phyloP scores from a whole-genome alignment of 2,329 filamentous ascomycete species.

The Corniculantispora saksenae region DNA sequence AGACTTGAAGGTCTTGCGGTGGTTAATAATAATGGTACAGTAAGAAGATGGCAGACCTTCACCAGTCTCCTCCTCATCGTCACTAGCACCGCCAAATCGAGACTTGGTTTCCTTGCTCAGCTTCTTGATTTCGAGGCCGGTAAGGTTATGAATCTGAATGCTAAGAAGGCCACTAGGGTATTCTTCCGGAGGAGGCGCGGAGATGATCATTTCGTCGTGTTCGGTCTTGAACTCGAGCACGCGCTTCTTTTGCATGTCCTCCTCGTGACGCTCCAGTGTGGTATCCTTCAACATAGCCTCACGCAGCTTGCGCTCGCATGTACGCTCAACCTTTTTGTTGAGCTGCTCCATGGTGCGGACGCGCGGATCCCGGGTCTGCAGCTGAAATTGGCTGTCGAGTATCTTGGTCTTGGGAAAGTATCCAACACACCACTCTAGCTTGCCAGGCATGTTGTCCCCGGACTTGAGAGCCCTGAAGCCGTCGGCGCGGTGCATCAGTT shows the following conservation, averaged over 20 bases:
- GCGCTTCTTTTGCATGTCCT: conserved; percentile 68
- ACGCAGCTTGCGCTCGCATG: conserved; percentile 63
- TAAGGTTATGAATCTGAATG: conserved; percentile 73
- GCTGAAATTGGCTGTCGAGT: conserved; percentile 59
- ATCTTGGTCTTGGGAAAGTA: conserved; percentile 70
- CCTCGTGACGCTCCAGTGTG: conserved; percentile 52
- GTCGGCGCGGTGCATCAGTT: conserved; percentile 64
- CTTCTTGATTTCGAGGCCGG: conserved; percentile 62
- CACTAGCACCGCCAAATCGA: conserved; percentile 47
- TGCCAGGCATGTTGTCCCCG: conserved; percentile 68
- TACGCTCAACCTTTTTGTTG: conserved; percentile 54
- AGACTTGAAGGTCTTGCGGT: conserved; percentile 68
- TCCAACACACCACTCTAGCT: conserved; percentile 68
- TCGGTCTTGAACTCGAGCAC: conserved; percentile 63
- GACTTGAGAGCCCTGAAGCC: conserved; percentile 65
- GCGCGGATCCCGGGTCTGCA: conserved; percentile 60
- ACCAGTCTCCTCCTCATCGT: conserved; percentile 61
- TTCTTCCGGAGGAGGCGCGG: conserved; percentile 62
- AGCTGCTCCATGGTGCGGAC: conserved; percentile 60
- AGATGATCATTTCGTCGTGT: conserved; percentile 66
- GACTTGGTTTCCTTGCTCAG: conserved; percentile 56
- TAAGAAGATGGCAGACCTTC: conserved; percentile 70
- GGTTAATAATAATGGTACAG: conserved; percentile 73
- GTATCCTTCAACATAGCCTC: conserved; percentile 55
- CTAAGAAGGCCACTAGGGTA: conserved; percentile 68